Evolutionary conservation across 441 rosid genomes (phyloP).

Genomic region (Eruca vesicaria): DNA sequence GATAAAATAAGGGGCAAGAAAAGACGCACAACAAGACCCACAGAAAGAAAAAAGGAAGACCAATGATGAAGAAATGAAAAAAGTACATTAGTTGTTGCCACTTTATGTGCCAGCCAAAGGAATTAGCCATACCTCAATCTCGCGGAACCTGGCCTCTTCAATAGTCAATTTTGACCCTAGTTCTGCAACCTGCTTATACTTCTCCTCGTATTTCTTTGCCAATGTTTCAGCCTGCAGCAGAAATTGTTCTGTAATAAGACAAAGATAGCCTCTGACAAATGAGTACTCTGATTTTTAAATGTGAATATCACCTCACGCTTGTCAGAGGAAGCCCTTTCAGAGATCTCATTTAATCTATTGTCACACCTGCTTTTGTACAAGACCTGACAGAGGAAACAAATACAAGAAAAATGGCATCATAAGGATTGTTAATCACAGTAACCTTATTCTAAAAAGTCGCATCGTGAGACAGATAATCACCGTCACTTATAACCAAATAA

Average conservation of each 20-base stretch:
- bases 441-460: not conserved
- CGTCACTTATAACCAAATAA: not conserved
- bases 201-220: conserved; percentile 95
- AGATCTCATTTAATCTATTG: conserved; percentile 88
- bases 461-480: not conserved
- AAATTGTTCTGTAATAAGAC: conserved; percentile 26
- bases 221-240: conserved; percentile 72
- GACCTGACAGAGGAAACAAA: conserved; percentile 46
- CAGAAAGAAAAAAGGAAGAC: not conserved
- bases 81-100: not conserved
- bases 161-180: conserved; percentile 89
- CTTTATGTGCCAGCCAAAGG: conserved; percentile 5
- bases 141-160: conserved; percentile 95
- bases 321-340: conserved; percentile 90
- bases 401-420: not conserved
- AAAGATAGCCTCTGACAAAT: conserved; percentile 19
- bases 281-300: not conserved
- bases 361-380: conserved; percentile 95
- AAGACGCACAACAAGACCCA: conserved; percentile 2
- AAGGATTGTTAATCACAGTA: conserved; percentile 8
- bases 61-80: not conserved
- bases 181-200: conserved; percentile 96
- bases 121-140: conserved; percentile 63
- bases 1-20: not conserved
- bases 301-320: conserved; percentile 76